phyloP scores from a whole-genome alignment of 192 early-diverging fungal species.

The Coemansia asiatica region DNA sequence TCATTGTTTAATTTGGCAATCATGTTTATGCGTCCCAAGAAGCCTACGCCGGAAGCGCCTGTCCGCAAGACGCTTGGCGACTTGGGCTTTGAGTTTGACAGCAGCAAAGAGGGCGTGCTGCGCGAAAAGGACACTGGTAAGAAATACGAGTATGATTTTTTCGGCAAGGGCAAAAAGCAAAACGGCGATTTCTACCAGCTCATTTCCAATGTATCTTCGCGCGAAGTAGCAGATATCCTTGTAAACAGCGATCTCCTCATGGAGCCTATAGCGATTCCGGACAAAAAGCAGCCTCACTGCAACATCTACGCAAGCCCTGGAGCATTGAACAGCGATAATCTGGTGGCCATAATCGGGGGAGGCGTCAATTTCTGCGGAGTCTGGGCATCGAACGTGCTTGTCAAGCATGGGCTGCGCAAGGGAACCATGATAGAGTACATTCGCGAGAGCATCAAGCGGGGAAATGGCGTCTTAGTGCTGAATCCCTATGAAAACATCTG shows the following conservation, averaged over 20 bases:
- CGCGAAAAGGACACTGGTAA: neutral
- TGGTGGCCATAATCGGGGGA: slow-evolving; percentile 39
- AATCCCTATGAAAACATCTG: slow-evolving; percentile 52
- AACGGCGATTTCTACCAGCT: slow-evolving; percentile 24
- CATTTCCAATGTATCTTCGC: slow-evolving; percentile 24
- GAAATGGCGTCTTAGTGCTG: slow-evolving; percentile 41
- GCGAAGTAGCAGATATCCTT: slow-evolving; percentile 25
- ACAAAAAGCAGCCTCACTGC: slow-evolving; percentile 25
- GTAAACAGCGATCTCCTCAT: slow-evolving; percentile 22
- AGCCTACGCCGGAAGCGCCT: slow-evolving; percentile 11
- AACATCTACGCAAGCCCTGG: slow-evolving; percentile 37
- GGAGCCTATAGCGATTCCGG: slow-evolving; percentile 41
- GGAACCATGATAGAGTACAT: slow-evolving; percentile 38
- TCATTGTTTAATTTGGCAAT: neutral
- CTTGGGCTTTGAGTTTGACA: slow-evolving; percentile 33
- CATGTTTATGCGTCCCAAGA: slow-evolving; percentile 52
- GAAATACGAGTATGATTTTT: too few relatives aligned
- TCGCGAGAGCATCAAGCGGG: slow-evolving; percentile 13
- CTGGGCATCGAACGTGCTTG: slow-evolving; percentile 46
- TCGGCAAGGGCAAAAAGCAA: slow-evolving; percentile 12
- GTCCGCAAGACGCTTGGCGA: slow-evolving; percentile 25
- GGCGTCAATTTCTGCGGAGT: slow-evolving; percentile 28
- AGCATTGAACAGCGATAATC: slow-evolving; percentile 24
- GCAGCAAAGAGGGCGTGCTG: neutral
- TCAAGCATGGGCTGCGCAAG: slow-evolving; percentile 25